Conservation (phyloP, 192 early-diverging fungal genomes). For the Mortierella antarctica region DNA sequence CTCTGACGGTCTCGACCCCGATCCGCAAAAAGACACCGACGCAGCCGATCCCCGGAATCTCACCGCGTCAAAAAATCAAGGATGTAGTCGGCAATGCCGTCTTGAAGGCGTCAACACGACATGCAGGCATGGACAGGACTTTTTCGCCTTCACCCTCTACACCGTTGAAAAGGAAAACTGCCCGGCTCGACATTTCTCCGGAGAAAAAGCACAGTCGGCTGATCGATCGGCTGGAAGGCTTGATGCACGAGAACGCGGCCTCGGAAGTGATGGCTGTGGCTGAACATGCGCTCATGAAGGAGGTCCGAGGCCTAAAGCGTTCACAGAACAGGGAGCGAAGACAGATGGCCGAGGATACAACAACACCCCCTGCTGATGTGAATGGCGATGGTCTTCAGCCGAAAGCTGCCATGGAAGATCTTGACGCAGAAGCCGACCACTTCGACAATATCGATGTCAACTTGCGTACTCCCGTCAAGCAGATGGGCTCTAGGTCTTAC, state of each 20-base stretch:
- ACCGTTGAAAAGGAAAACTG: constrained; percentile 4
- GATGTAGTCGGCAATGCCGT: constrained; percentile 18
- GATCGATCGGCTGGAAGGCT: constrained; percentile 29
- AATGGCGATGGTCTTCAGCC: background rate
- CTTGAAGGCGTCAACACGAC: background rate
- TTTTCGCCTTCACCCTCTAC: too few species aligned
- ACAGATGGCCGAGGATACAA: background rate
- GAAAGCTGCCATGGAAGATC: background rate
- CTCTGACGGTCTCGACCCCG: constrained; percentile 20
- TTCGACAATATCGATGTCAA: background rate
- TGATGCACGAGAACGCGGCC: constrained; percentile 42
- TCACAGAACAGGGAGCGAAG: constrained; percentile 38
- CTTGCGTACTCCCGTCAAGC: constrained; percentile 15
- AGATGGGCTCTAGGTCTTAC: background rate
- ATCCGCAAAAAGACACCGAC: background rate
- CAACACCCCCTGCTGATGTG: background rate
- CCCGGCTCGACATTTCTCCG: constrained; percentile 3
- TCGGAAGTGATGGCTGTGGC: constrained; percentile 37
- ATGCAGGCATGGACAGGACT: background rate
- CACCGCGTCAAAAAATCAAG: constrained; percentile 16
- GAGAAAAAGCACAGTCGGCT: constrained; percentile 19
- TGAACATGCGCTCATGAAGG: constrained; percentile 29
- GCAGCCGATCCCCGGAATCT: background rate
- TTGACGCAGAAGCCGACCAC: background rate
- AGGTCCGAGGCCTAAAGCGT: constrained; percentile 12